A percentile compares a stretch with the other conserved stretches of the same genome.
Conservation (phyloP, 495 filamentous ascomycete genomes). For the Pseudoneurospora amorphoporcata region DNA sequence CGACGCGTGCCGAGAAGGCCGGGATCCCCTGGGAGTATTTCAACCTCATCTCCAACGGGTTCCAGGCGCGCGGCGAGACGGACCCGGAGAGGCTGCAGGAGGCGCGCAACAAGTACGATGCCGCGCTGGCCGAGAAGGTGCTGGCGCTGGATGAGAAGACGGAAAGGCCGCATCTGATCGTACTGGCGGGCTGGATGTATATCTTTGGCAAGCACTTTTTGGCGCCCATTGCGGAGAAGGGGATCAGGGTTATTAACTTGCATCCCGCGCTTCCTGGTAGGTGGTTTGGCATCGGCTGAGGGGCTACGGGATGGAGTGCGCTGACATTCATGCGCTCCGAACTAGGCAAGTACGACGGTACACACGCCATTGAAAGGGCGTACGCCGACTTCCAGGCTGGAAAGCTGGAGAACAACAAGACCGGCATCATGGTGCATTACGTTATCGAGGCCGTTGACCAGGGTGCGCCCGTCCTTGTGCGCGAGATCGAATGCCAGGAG, state of each 20-base stretch:
- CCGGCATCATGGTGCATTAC: conserved; percentile 90
- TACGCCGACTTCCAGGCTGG: conserved; percentile 63
- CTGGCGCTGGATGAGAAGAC: conserved; percentile 36
- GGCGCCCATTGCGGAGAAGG: conserved; percentile 47
- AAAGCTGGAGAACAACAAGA: conserved; percentile 54
- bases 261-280: conserved; percentile 63
- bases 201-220: conserved; percentile 40
- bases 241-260: conserved; percentile 71
- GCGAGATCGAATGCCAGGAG: conserved; percentile 58
- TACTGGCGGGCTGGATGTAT: conserved; percentile 63
- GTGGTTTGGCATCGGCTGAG: background rate
- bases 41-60: conserved; percentile 61
- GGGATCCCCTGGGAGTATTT: conserved; percentile 76
- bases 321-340: background rate
- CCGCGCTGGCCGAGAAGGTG: conserved; percentile 64
- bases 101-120: conserved; percentile 64
- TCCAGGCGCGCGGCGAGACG: conserved; percentile 41
- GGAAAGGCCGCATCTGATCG: conserved; percentile 53
- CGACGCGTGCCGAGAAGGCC: conserved; percentile 57
- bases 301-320: background rate
- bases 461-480: conserved; percentile 61
- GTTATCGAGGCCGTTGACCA: conserved; percentile 79
- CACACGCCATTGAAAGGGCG: conserved; percentile 68
- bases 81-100: conserved; percentile 44
- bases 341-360: conserved; percentile 61